Evolutionary conservation across 23 red algal genomes (phyloP).

Genomic region (Gracilariopsis chorda): DNA sequence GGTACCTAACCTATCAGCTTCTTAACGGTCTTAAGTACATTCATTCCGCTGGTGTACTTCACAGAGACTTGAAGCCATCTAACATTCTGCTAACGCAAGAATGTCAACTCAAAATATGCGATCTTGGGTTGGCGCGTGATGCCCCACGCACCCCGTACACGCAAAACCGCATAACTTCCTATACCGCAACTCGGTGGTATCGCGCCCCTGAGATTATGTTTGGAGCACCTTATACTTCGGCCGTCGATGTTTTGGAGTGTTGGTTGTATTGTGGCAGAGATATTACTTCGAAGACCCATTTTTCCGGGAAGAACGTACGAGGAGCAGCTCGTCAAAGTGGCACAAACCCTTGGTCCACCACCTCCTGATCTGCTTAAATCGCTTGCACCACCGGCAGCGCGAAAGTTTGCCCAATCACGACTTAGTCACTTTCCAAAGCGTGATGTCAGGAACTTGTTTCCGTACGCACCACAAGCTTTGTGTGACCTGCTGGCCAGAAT

Average conservation of each 20-base stretch:
- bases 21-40: slow-evolving; percentile 91
- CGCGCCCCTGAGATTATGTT: slow-evolving; percentile 86
- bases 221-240: slow-evolving; percentile 62
- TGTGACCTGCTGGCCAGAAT: slow-evolving; percentile 78
- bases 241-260: slow-evolving; percentile 97
- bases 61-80: slow-evolving; percentile 96
- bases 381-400: slow-evolving; percentile 33
- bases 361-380: slow-evolving; percentile 26
- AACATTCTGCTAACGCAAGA: slow-evolving; percentile 90
- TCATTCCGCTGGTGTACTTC: slow-evolving; percentile 92
- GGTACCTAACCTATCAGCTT: slow-evolving; percentile 96
- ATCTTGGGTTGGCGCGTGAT: slow-evolving; percentile 82
- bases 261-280: slow-evolving; percentile 93
- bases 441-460: slow-evolving; percentile 82
- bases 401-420: slow-evolving; percentile 49
- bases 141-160: slow-evolving; percentile 1
- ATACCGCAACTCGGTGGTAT: slow-evolving; percentile 93
- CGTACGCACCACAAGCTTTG: slow-evolving; percentile 29
- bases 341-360: slow-evolving; percentile 74
- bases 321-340: slow-evolving; percentile 79
- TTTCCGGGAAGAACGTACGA: slow-evolving; percentile 84
- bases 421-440: slow-evolving; percentile 39
- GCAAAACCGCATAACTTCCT: slow-evolving; percentile 51
- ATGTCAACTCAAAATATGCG: slow-evolving; percentile 86
- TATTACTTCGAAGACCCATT: slow-evolving; percentile 74